Base-by-base conservation (phyloP, 441 rosid species). In the Erodium moschatum region DNA sequence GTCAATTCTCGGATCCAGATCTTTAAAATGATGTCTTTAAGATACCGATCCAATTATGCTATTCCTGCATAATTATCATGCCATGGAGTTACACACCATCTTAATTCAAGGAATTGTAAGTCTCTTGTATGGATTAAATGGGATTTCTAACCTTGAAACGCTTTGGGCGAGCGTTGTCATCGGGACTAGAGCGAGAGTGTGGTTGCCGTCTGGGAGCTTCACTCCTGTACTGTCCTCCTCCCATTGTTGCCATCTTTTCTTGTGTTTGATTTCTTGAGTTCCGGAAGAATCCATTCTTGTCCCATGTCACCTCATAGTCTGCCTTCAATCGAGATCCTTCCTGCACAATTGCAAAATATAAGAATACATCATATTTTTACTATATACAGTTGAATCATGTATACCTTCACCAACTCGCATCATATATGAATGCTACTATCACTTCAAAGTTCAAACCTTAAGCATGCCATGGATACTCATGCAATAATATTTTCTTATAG, bases 221-320 rank as follows among this genome's bases (percentile, higher is more conserved):
- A 40, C 76, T 73, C 76, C 77, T 79, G 71, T 81, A 72, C 29
- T 61, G 78, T 68, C 75, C 78, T 24, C 75, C 78, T 24, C 12
- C 40, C 70, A 70, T 70, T 62, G 78, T 78, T 67, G 67, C 74
- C 69, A 78, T 74, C 73, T 72, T 81, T 67, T 75, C 87, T 70
- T 75, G 80, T 35, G 70, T 76, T 65, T 80, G 81, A 74, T 74
- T 81, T 78, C 88, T 85, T 9, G 84, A 77, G 80, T 78, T 82
- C 38, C 77, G 80, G 83, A 90, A 93, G 78, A 84, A 83, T 74
- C 85, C 88, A 72, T 84, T 86, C 79, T 83, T 89, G 79, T 86
- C 87, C 96, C 94, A 93, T 65, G 87, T 82, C 52, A 89, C 87
- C 72, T 86, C 91, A 74, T 85, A 94, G 81, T 89, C 96, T 73